Percentiles rank a stretch among this genome's conserved stretches.
These are phyloP conservation scores for Hibiscus mutabilis DNA, from an alignment of 345 rosid species.

Conservation along the genomic window DNA sequence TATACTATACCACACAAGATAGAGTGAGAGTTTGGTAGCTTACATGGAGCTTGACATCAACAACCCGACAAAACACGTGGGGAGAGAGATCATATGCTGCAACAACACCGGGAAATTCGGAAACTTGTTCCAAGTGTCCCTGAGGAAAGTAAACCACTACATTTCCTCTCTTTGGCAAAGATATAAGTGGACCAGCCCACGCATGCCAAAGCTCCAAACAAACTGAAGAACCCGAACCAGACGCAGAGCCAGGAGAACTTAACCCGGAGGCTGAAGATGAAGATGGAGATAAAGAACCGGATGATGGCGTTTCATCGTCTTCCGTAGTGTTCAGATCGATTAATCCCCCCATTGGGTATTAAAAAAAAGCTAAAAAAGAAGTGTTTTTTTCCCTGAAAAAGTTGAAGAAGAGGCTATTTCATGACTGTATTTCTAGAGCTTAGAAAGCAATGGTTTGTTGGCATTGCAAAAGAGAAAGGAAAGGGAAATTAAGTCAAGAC, in stretches of 20 bases:
- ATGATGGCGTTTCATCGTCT: slow-evolving; percentile 76
- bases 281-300: slow-evolving; percentile 59
- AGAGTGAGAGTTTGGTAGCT: slow-evolving; percentile 11
- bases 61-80: slow-evolving; percentile 85
- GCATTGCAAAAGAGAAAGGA: slow-evolving; percentile 23
- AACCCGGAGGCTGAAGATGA: slow-evolving; percentile 52
- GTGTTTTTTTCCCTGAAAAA: neutral
- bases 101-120: slow-evolving; percentile 46
- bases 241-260: slow-evolving; percentile 26
- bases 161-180: slow-evolving; percentile 80
- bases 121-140: slow-evolving; percentile 83
- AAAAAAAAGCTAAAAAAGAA: neutral
- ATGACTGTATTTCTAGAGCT: slow-evolving; percentile 29
- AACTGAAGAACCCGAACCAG: slow-evolving; percentile 35
- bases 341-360: slow-evolving; percentile 55
- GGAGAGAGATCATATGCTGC: slow-evolving; percentile 59
- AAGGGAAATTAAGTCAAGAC: slow-evolving; percentile 17
- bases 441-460: neutral
- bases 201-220: slow-evolving; percentile 99
- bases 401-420: slow-evolving; percentile 19
- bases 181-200: slow-evolving; percentile 93
- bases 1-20: neutral
- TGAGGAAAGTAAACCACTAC: slow-evolving; percentile 85
- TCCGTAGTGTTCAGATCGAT: slow-evolving; percentile 94
- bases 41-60: slow-evolving; percentile 93